Conservation (phyloP, 257 asterid species). For the Solanum dulcamara region DNA sequence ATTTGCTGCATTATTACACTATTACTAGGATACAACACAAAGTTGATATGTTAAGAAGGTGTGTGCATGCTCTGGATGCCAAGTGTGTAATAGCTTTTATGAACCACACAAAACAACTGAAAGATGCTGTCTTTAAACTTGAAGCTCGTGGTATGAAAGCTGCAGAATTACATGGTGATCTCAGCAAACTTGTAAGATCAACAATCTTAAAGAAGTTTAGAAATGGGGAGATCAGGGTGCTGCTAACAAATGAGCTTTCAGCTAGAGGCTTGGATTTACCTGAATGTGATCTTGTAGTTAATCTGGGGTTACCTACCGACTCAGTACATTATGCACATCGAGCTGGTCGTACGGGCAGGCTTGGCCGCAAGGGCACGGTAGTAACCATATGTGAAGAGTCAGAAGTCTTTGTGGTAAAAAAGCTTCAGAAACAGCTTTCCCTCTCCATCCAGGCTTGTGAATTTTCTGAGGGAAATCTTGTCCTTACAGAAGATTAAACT, state of each 20-base stretch:
- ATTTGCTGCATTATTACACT: conserved; percentile 62
- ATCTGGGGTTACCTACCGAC: conserved; percentile 85
- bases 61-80: conserved; percentile 79
- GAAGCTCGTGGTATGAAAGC: conserved; percentile 94
- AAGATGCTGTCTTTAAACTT: conserved; percentile 73
- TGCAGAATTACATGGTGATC: conserved; percentile 89
- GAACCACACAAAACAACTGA: conserved; percentile 81
- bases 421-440: conserved; percentile 81
- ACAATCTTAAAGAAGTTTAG: conserved; percentile 66
- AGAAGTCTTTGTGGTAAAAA: conserved; percentile 74
- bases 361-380: conserved; percentile 78
- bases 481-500: conserved; percentile 36
- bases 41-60: conserved; percentile 72
- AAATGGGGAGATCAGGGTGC: conserved; percentile 69
- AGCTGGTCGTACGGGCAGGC: conserved; percentile 94
- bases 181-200: conserved; percentile 66
- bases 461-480: conserved; percentile 71
- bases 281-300: conserved; percentile 95
- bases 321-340: conserved; percentile 86
- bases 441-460: conserved; percentile 53
- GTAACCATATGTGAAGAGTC: conserved; percentile 79
- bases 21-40: conserved; percentile 82
- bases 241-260: conserved; percentile 85
- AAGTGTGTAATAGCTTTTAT: conserved; percentile 79
- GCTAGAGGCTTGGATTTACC: conserved; percentile 95